A percentile compares a stretch with the other conserved stretches of the same genome.
Conservation (phyloP, 768 basidiomycete genomes). For the Suillus discolor region DNA sequence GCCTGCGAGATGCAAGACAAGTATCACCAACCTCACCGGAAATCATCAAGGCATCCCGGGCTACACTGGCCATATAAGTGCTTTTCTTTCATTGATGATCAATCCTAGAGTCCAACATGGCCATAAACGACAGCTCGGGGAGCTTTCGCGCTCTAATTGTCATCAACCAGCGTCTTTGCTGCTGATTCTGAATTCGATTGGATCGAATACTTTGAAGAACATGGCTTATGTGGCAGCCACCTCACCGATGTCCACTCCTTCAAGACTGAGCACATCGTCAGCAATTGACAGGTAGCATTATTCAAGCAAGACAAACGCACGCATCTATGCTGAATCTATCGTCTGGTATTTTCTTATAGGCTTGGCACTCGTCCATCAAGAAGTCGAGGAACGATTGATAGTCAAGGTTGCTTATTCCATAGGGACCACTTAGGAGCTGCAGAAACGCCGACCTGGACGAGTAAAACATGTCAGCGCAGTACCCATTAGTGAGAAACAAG, state of each 20-base stretch:
- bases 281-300: background rate
- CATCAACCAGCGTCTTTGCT: no score
- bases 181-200: no score
- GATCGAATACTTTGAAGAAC: background rate
- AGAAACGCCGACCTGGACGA: slow-evolving; percentile 15
- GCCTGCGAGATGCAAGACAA: background rate
- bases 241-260: background rate
- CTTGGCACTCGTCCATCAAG: background rate
- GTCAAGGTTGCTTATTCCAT: background rate
- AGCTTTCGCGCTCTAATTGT: background rate
- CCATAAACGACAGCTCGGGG: no score
- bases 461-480: background rate
- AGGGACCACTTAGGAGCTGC: slow-evolving; percentile 9
- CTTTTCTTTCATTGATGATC: background rate
- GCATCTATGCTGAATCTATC: background rate
- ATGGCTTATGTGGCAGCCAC: background rate
- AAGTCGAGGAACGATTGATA: background rate
- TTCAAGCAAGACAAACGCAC: background rate
- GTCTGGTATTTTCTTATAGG: background rate
- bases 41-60: slow-evolving; percentile 19
- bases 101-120: background rate
- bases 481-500: background rate
- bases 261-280: background rate
- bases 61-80: slow-evolving; percentile 9
- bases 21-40: slow-evolving; percentile 21